Percentiles rank a stretch among this genome's conserved stretches.
Evolutionary conservation across 345 rosid species (phyloP).

Genomic region (Zanthoxylum bungeanum): DNA sequence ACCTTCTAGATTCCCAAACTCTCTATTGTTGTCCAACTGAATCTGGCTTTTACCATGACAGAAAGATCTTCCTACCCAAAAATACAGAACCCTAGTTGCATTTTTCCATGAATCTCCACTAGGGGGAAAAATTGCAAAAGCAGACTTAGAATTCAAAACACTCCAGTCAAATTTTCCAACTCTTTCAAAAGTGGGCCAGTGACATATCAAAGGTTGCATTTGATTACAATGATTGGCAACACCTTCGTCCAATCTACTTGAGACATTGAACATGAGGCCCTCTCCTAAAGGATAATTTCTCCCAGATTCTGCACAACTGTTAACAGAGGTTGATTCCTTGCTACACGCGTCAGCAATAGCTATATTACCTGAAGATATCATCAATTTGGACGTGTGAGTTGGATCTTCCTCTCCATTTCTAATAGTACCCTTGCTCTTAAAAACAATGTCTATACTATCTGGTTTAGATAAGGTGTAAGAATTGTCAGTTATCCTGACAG

Average conservation of each 20-base stretch:
- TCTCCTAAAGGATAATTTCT: slow-evolving; percentile 23
- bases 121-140: slow-evolving; percentile 50
- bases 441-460: slow-evolving; percentile 50
- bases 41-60: slow-evolving; percentile 34
- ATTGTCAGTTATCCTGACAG: slow-evolving; percentile 22
- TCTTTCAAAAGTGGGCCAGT: slow-evolving; percentile 79
- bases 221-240: slow-evolving; percentile 22
- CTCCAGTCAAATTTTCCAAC: slow-evolving; percentile 34
- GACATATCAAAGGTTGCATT: slow-evolving; percentile 42
- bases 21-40: slow-evolving; percentile 41
- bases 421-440: slow-evolving; percentile 40
- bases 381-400: slow-evolving; percentile 27
- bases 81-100: slow-evolving; percentile 49
- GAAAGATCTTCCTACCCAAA: slow-evolving; percentile 85
- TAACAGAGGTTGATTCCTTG: slow-evolving; percentile 29
- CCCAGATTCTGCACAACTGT: slow-evolving; percentile 26
- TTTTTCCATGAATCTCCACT: slow-evolving; percentile 35
- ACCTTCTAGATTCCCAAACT: slow-evolving; percentile 32
- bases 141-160: slow-evolving; percentile 61
- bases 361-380: slow-evolving; percentile 33
- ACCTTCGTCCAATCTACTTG: slow-evolving; percentile 21
- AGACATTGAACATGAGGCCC: slow-evolving; percentile 14
- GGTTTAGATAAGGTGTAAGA: slow-evolving; percentile 35
- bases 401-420: slow-evolving; percentile 34
- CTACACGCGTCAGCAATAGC: slow-evolving; percentile 26